These are phyloP conservation scores for Escallonia herrerae DNA, from an alignment of 129 eudicot species.

Conservation along the genomic window DNA sequence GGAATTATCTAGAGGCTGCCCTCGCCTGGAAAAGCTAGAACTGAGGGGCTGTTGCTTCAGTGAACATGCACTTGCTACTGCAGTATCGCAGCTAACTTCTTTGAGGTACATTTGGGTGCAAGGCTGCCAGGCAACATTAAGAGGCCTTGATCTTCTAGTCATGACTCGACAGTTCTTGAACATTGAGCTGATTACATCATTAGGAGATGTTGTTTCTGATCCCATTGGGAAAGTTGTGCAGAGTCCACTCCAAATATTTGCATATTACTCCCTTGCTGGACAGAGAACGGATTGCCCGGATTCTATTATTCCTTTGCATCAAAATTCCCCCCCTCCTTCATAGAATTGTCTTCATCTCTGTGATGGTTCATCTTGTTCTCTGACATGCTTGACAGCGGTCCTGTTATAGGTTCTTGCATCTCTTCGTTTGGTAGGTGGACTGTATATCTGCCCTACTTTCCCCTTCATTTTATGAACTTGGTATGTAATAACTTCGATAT, in stretches of 20 bases:
- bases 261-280: conserved; percentile 32
- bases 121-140: conserved; percentile 22
- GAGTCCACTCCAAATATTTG: conserved; percentile 29
- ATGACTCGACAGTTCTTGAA: conserved; percentile 32
- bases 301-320: conserved; percentile 16
- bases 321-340: neutral
- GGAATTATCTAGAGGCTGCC: conserved; percentile 28
- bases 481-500: too few species aligned
- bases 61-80: conserved; percentile 25
- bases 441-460: too few species aligned
- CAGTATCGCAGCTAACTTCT: conserved; percentile 22
- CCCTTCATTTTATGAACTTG: too few species aligned
- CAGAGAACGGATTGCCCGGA: conserved; percentile 27
- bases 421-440: too few species aligned
- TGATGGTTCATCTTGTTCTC: too few species aligned
- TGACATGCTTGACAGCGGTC: too few species aligned
- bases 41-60: conserved; percentile 35
- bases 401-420: too few species aligned
- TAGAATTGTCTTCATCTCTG: neutral
- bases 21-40: conserved; percentile 28
- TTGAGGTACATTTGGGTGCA: conserved; percentile 37
- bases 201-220: conserved; percentile 9
- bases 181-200: conserved; percentile 29
- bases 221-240: conserved; percentile 1
- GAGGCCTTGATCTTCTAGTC: conserved; percentile 12